Percentiles rank a stretch among this genome's conserved stretches.
phyloP scores from a whole-genome alignment of 2,329 filamentous ascomycete species.

The Juglanconis sp. region DNA sequence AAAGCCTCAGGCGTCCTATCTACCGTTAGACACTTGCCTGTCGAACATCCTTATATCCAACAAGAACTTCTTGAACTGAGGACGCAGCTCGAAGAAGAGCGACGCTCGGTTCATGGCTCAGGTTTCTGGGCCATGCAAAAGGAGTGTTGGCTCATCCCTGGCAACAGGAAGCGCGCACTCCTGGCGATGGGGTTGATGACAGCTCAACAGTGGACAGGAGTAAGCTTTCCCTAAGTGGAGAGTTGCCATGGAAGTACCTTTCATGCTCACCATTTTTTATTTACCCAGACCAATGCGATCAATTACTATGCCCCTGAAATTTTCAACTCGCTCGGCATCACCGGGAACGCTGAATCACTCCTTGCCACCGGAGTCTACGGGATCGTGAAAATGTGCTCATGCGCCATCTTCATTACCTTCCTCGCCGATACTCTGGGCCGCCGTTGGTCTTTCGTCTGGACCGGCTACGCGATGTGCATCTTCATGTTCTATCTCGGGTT shows the following conservation, averaged over 20 bases:
- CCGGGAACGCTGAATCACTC: constrained; percentile 48
- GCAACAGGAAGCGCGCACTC: constrained; percentile 33
- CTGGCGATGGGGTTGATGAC: constrained; percentile 55
- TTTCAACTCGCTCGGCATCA: constrained; percentile 34
- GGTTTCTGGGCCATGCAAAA: constrained; percentile 25
- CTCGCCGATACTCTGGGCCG: constrained; percentile 59
- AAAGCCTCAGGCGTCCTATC: constrained; percentile 35
- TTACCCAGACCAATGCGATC: constrained; percentile 24
- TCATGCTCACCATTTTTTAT: not conserved
- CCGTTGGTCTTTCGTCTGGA: constrained; percentile 56
- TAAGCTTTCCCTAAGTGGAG: constrained; percentile 5
- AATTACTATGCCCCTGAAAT: constrained; percentile 34
- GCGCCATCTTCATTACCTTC: constrained; percentile 57
- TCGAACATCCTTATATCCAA: constrained; percentile 34
- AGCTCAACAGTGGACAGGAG: constrained; percentile 70
- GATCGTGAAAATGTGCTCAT: constrained; percentile 58
- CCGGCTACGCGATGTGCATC: constrained; percentile 29
- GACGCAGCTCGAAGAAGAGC: constrained; percentile 29
- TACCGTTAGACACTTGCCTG: constrained; percentile 32
- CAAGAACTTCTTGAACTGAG: constrained; percentile 31
- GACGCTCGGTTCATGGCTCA: constrained; percentile 20
- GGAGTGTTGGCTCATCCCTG: constrained; percentile 33
- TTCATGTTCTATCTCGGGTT: constrained; percentile 61
- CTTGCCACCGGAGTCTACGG: constrained; percentile 64
- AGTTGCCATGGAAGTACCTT: not conserved